These are phyloP conservation scores for Litsea cubeba DNA, from an alignment of 164 flowering plant species.

Conservation along the genomic window DNA sequence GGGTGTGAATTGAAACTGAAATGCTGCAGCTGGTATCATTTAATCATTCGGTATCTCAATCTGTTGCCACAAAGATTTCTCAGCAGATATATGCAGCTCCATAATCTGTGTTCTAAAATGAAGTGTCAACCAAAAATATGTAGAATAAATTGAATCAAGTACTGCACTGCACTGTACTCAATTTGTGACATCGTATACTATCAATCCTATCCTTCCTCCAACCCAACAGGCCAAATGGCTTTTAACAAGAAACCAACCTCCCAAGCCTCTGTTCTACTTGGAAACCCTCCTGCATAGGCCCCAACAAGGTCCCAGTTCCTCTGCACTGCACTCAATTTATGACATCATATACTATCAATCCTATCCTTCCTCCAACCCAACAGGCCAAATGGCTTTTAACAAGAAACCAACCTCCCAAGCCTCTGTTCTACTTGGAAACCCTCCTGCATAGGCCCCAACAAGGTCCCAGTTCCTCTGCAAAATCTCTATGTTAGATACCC, in stretches of 20 bases:
- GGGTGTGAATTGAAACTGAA: not conserved
- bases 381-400: slow-evolving; percentile 85
- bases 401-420: slow-evolving; percentile 55
- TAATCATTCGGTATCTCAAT: not conserved
- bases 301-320: slow-evolving; percentile 46
- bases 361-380: slow-evolving; percentile 88
- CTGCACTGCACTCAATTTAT: slow-evolving; percentile 44
- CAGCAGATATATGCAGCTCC: not conserved
- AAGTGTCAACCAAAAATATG: slow-evolving; percentile 12
- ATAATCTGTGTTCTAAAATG: not conserved
- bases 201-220: slow-evolving; percentile 86
- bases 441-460: slow-evolving; percentile 72
- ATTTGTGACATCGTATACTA: slow-evolving; percentile 74
- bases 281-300: slow-evolving; percentile 73
- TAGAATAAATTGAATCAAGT: slow-evolving; percentile 41
- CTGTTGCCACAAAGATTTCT: slow-evolving; percentile 2
- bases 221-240: slow-evolving; percentile 89
- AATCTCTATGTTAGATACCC: slow-evolving; percentile 69
- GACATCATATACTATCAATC: slow-evolving; percentile 87
- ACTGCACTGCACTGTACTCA: slow-evolving; percentile 56
- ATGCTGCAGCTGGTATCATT: not conserved
- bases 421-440: slow-evolving; percentile 77
- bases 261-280: slow-evolving; percentile 77
- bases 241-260: slow-evolving; percentile 50
- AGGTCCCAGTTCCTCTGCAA: slow-evolving; percentile 64